Base-by-base conservation (phyloP, 179 eudicot species). In the Drosera spatulata region DNA sequence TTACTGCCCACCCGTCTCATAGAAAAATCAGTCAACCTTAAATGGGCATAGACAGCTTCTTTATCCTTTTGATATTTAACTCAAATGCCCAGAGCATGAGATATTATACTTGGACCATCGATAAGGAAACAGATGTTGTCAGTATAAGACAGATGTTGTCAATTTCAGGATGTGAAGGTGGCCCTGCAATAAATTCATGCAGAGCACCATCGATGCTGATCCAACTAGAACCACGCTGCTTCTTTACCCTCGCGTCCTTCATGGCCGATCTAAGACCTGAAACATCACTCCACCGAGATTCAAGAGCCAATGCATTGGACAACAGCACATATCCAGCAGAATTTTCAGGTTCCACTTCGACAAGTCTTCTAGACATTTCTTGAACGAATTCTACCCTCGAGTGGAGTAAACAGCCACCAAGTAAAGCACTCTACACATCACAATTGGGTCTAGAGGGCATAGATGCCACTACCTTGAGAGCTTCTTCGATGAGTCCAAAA, bases 371-470 rank as follows among this genome's bases (percentile, higher is more conserved):
- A 45, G 93, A 84, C 52, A 87, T 71, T 53, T 68, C 62, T 55
- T 60, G 79, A 56, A 83, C 78, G 55, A 87, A 74, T 46, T 74
- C 85, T 60, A 70, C 69, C 70, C 69, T 73, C 49, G 79, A 79
- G 61, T 90, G 97, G 64, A 74, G 83, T 61, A 79, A 66, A 60
- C 93, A 90, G 57, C 95, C 97, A 22, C 84, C 69, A 66, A 90
- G 86, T 70, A 90, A 64, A 59, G 95, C 77, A 10, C 95, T 95
- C 89, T 87, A 90, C 22, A 87, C 85, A 66, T 79, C 79, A 49
- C 73, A 72, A 72, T 87, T 90, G 4, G 93, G 93, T 56, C 79
- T 67, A 52, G 73, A 82, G n/a, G 93, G 95, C 93, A 87, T 87
- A 48, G 84, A 63, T 56, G 58, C 71, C 46, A 76, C 79, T 38